Evolutionary conservation across 75 land plant genomes (phyloP).

Genomic region (Picea sitchensis): DNA sequence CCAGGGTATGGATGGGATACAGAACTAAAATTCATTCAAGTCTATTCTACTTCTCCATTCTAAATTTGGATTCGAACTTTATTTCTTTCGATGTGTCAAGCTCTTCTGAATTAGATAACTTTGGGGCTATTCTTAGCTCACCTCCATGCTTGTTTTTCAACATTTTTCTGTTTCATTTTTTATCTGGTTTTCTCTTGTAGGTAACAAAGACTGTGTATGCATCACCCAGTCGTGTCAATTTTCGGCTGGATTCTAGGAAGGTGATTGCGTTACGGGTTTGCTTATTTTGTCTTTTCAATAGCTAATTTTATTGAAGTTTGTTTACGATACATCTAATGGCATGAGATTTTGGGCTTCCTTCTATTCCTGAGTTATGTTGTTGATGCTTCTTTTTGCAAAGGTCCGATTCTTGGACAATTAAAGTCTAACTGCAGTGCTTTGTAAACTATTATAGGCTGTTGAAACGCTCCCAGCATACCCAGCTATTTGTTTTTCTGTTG

Average conservation of each 20-base stretch:
- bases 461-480: constrained; percentile 97
- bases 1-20: no score
- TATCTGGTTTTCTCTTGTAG: constrained; percentile 27
- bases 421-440: not conserved
- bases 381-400: not conserved
- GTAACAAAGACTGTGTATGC: constrained; percentile 96
- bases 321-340: not conserved
- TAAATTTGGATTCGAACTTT: not conserved
- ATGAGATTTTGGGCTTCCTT: not conserved
- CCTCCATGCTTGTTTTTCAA: not conserved
- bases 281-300: not conserved
- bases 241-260: constrained; percentile 78
- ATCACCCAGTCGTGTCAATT: constrained; percentile 91
- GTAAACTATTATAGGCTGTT: constrained; percentile 47
- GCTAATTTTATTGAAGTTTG: not conserved
- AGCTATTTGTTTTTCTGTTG: constrained; percentile 91
- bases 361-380: not conserved
- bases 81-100: not conserved
- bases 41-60: not conserved
- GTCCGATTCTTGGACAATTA: not conserved
- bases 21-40: no score
- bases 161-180: not conserved
- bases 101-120: not conserved
- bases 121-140: not conserved
- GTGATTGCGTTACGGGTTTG: constrained; percentile 11